Conservation (phyloP, 768 basidiomycete genomes). For the Royoungia palumana region DNA sequence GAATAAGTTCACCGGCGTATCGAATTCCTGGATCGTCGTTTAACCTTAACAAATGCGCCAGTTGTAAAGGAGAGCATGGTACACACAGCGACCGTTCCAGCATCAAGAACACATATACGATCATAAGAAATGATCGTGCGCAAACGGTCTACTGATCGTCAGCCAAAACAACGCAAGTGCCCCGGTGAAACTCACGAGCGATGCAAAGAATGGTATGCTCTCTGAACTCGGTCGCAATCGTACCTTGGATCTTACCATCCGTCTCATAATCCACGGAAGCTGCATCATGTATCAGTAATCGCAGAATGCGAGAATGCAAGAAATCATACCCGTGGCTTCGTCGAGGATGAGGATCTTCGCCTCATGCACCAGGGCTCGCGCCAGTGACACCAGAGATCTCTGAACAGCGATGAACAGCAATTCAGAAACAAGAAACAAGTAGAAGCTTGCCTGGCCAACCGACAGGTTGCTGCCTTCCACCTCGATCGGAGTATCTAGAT, state of each 20-base stretch:
- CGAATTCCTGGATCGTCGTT: conserved; percentile 58
- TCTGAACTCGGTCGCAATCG: conserved; percentile 79
- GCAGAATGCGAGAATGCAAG: background rate
- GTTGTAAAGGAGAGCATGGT: background rate
- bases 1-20: conserved; percentile 70
- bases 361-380: conserved; percentile 85
- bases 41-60: background rate
- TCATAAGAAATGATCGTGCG: conserved; percentile 88
- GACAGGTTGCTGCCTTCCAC: conserved; percentile 85
- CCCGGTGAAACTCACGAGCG: conserved; percentile 54
- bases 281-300: conserved; percentile 15
- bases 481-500: conserved; percentile 78
- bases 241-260: conserved; percentile 87
- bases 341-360: conserved; percentile 83
- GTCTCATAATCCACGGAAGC: conserved; percentile 91
- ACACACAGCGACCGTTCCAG: conserved; percentile 69
- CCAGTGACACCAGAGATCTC: conserved; percentile 82
- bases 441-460: conserved; percentile 46
- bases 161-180: background rate
- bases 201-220: conserved; percentile 87
- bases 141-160: conserved; percentile 57
- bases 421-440: too few species aligned
- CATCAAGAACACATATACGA: conserved; percentile 83
- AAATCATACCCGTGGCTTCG: conserved; percentile 69
- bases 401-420: conserved; percentile 25